Base-by-base conservation (phyloP, 2,329 filamentous ascomycete genomes). In the Ophiostoma montium region DNA sequence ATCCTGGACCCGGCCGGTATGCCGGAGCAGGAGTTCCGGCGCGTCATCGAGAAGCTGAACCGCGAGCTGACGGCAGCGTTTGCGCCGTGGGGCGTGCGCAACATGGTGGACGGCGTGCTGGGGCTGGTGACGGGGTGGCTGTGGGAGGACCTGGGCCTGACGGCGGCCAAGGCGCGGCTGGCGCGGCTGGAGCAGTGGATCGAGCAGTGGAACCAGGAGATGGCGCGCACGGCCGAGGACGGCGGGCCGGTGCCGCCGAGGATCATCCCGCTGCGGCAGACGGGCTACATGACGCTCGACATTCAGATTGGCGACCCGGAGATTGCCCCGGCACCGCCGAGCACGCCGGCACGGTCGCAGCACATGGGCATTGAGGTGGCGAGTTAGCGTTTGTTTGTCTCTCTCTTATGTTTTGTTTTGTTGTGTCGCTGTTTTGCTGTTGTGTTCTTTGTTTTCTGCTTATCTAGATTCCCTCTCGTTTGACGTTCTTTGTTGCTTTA, bases 61-160 rank as follows among this genome's bases (percentile, higher is more conserved):
- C 67, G 75, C 12, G 80, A 86, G 54, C 68, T 96, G 15, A 68
- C 83, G 35, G 74, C 74, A n/a, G 81, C 83, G 0, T 95, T 94
- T 63, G 78, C 84, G 59, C 90, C 92, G 0, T 89, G 81, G 62
- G 79, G 74, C 49, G 67, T 76, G 58, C 73, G 86, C 46, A 94
- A 94, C 57, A 78, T 89, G 59, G 55, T 95, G 1, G 92, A 98
- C 63, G 77, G 79, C 12, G 63, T 86, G 11, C 62, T 96, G 57
- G 88, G 90, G 2, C 70, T 94, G 5, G 65, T 88, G 32, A 96
- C 92, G 0, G 86, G 90, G 19, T 98, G 89, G 86, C 60, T 96
- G 32, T 96, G 88, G 87, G 92, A 98, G 52, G 90, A 96, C 61
- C 59, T 90, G 19, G 88, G 90, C 2, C 66, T 86, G 33, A 85